These are phyloP conservation scores for Mortierella alpina DNA, from an alignment of 192 early-diverging fungal species.

Conservation along the genomic window DNA sequence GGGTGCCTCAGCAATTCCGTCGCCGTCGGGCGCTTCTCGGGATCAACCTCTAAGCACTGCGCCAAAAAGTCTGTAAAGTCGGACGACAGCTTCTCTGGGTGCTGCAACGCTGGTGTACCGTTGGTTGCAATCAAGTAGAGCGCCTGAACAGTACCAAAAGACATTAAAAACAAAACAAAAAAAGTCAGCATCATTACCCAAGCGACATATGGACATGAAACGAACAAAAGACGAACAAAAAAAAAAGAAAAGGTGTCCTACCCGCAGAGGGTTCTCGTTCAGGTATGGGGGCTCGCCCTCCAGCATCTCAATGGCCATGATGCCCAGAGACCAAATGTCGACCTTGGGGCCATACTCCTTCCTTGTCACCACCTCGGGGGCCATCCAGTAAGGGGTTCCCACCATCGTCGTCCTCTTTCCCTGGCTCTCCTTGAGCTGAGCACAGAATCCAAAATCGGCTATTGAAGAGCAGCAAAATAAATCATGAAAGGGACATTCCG, in stretches of 20 bases:
- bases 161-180: not conserved
- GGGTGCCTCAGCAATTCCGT: conserved; percentile 85
- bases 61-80: conserved; percentile 89
- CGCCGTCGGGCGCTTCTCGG: conserved; percentile 82
- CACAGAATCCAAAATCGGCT: conserved; percentile 92
- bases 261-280: conserved; percentile 89
- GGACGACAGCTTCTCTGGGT: conserved; percentile 80
- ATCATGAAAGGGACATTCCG: not conserved
- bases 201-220: too few species aligned
- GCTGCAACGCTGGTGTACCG: conserved; percentile 91
- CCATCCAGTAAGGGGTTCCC: conserved; percentile 97
- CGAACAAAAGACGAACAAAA: not conserved
- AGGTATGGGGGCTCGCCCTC: conserved; percentile 98
- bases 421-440: conserved; percentile 74
- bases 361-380: conserved; percentile 94
- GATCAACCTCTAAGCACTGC: conserved; percentile 84
- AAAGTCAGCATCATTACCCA: too few species aligned
- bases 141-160: conserved; percentile 57
- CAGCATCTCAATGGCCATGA: conserved; percentile 98
- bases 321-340: conserved; percentile 98
- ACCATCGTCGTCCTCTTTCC: conserved; percentile 84
- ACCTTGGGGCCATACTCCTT: conserved; percentile 94
- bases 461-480: conserved; percentile 4
- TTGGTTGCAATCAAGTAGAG: conserved; percentile 96
- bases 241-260: conserved; percentile 67